These are phyloP conservation scores for Pezicula rhizophila DNA, from an alignment of 2,329 filamentous ascomycete genomes.

Conservation along the genomic window DNA sequence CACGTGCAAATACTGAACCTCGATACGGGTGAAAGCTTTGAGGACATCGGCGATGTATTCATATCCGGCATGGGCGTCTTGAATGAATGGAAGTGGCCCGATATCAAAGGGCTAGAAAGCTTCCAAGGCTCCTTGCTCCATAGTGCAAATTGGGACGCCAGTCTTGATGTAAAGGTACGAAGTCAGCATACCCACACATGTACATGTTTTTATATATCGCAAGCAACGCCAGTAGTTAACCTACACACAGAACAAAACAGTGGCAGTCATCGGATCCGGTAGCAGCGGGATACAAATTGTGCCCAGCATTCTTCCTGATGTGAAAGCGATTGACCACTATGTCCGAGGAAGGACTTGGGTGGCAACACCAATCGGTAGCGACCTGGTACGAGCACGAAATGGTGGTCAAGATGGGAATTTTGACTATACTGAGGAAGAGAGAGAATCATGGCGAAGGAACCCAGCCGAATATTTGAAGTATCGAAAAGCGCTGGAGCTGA, in stretches of 20 bases:
- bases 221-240: not conserved
- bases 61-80: not conserved
- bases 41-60: not conserved
- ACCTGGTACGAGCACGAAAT: not conserved
- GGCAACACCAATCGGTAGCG: constrained; percentile 15
- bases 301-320: constrained; percentile 43
- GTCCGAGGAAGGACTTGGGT: constrained; percentile 44
- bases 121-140: constrained; percentile 38
- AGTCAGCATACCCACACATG: not conserved
- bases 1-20: constrained; percentile 32
- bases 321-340: constrained; percentile 37
- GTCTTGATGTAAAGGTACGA: constrained; percentile 13
- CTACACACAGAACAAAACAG: constrained; percentile 25
- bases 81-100: constrained; percentile 44
- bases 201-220: not conserved
- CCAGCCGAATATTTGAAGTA: constrained; percentile 33
- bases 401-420: not conserved
- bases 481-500: constrained; percentile 31
- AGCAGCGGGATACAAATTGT: constrained; percentile 53
- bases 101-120: constrained; percentile 35
- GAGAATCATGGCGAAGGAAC: constrained; percentile 30
- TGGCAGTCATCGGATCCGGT: constrained; percentile 57
- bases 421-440: constrained; percentile 30
- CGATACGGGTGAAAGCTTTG: constrained; percentile 9
- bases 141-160: constrained; percentile 36